Base-by-base conservation (phyloP, 169 alveolate species). In the Eimeria falciformis region DNA sequence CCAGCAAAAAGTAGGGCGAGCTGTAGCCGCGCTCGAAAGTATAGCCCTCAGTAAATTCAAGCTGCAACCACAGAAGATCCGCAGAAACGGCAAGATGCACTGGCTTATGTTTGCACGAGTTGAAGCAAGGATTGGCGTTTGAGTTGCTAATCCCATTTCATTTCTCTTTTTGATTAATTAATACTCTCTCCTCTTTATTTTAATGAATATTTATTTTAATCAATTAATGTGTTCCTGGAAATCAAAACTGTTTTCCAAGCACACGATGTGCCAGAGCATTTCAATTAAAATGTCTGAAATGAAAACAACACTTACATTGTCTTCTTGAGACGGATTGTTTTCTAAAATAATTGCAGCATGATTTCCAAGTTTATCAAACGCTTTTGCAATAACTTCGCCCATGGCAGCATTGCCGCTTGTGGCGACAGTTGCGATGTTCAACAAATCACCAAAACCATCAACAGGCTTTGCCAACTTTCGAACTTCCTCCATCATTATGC, bases 21-120 rank as follows among this genome's bases (percentile, higher is more conserved):
- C 97, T 96, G 69, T 85, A 96, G 29, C 98, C 98, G 5, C 97
- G 86, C 85, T 96, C 98, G 85, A 96, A 96, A 40, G 97, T 97
- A 75, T 96, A 96, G 0, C 98, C 98, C 85, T 97, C 98, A 3
- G 98, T 96, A 92, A 96, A 96, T 56, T 97, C 98, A 50, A 96
- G 94, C 92, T 96, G 92, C 75, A 83, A 55, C 50, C n/a, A 23
- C 45, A 62, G 62, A 25, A 81, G 21, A 12, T 4, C 37, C 75
- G 68, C 90, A 81, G 77, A 9, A n/a, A 9, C 9, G 37, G 7
- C 62, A 17, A 12, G 65, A 3, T 53, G 0, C 65, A 21, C 3
- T 21, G 3, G 2, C 40, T 33, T 2, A 33, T 33, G 40, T 33
- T 1, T 33, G 40, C 40, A 33, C 40, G 40, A 33, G 40, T 2